phyloP scores from a whole-genome alignment of 2,329 filamentous ascomycete species.

The Fusarium torreyae region DNA sequence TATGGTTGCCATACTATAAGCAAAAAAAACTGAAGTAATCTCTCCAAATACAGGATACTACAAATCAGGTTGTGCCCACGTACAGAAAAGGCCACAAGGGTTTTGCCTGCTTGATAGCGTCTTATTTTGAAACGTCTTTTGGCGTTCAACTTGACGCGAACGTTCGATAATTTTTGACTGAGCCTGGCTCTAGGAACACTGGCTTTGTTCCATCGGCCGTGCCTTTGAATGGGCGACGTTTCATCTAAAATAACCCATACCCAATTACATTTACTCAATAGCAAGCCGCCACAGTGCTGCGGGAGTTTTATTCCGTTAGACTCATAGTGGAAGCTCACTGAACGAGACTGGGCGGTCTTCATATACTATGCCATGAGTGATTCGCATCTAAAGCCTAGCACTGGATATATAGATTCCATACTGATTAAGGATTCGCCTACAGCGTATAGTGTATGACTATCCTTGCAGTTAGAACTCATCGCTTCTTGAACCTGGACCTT shows the following conservation, averaged over 20 bases:
- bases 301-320: not conserved
- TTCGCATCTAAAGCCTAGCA: too few species aligned
- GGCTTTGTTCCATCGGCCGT: too few species aligned
- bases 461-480: too few species aligned
- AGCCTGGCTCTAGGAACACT: too few species aligned
- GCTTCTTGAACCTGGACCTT: too few species aligned
- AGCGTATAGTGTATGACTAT: too few species aligned
- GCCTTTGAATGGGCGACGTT: too few species aligned
- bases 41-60: not conserved
- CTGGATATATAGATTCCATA: too few species aligned
- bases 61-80: not conserved
- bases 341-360: not conserved
- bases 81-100: not conserved
- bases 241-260: not conserved
- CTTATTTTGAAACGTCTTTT: not conserved
- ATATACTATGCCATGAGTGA: too few species aligned
- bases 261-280: not conserved
- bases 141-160: not conserved
- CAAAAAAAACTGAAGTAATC: not conserved
- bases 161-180: not conserved
- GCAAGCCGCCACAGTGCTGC: not conserved
- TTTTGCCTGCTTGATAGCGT: not conserved
- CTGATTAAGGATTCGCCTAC: too few species aligned
- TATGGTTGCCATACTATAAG: not conserved
- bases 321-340: not conserved